Evolutionary conservation across 2,329 filamentous ascomycete genomes (phyloP), one percentile per base, ranked within the genome.

Genomic region (Cladosporium sp.): DNA sequence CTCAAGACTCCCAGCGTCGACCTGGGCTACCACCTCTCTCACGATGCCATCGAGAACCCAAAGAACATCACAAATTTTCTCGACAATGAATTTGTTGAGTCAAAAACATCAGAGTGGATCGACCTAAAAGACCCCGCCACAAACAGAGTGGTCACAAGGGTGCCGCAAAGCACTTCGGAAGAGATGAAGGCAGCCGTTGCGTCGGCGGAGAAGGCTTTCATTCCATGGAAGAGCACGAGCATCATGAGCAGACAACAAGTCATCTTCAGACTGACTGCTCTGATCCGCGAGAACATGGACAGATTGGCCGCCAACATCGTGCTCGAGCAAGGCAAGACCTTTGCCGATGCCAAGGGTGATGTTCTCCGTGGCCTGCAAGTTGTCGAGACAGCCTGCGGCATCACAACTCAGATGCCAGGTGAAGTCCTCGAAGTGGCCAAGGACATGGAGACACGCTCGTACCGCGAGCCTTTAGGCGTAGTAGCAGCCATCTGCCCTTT

Each of bases 371-470:
- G 90, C 44, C 79, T 94, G 59, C 90, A 94, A 78, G 90, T 94
- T 22, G 90, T 90, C 2, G 90, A 94, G 79, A 89, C 88, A 5
- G 87, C 90, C 19, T 90, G 89, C 69, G 88, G 81, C 48, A 90
- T 91, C 54, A 89, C 90, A 0, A 90, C 90, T 66, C 83, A 92
- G 71, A 80, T 94, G 74, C 90, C 89, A 72, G 90, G 90, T 39
- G 89, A 94, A 76, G 80, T 94, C 45, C 80, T 94, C 35, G 90
- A 94, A 78, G 90, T 94, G 12, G 84, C 89, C 54, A 92, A 90
- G 80, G 90, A 94, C 68, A 94, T 94, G 90, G 90, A 94, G 79
- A 94, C 90, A 25, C 79, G 89, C 69, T 88, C 84, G 60, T 94
- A 94, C 73, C 83, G 84, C 61, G 90, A 94, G 80, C 89, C 90